Conservation (phyloP, 208 protist species). For the Crithidia mellificae region DNA sequence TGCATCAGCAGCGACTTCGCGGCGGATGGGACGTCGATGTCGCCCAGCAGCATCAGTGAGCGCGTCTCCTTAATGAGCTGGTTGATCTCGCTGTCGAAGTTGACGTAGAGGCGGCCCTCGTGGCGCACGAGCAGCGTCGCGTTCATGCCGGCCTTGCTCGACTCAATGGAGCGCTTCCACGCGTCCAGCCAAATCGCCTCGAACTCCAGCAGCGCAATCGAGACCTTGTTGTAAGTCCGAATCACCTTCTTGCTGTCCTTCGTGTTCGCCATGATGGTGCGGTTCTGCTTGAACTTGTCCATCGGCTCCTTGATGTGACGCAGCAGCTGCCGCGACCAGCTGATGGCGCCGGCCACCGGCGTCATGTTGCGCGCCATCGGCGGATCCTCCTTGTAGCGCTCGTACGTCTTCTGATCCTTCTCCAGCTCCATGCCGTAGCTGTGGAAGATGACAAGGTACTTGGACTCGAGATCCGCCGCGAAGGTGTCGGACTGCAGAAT, state of each 20-base stretch:
- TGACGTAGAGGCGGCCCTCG: constrained; percentile 95
- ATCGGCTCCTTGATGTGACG: constrained; percentile 96
- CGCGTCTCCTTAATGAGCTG: constrained; percentile 97
- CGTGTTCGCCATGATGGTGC: constrained; percentile 93
- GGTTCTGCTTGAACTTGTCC: constrained; percentile 95
- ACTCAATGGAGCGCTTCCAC: constrained; percentile 94
- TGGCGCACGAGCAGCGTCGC: constrained; percentile 95
- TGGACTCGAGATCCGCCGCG: constrained; percentile 91
- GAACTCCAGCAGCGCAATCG: constrained; percentile 95
- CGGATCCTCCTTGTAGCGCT: constrained; percentile 94
- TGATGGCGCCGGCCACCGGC: constrained; percentile 95
- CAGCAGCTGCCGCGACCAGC: constrained; percentile 95
- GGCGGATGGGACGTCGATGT: constrained; percentile 89
- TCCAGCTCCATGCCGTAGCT: constrained; percentile 96
- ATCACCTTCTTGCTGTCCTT: constrained; percentile 97
- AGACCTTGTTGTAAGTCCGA: constrained; percentile 96
- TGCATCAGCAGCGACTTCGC: constrained; percentile 93
- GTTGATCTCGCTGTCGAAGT: constrained; percentile 97
- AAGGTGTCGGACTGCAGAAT: constrained; percentile 94
- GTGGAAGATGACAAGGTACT: constrained; percentile 96
- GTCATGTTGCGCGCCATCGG: constrained; percentile 95
- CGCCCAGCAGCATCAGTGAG: constrained; percentile 92
- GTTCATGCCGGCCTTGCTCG: constrained; percentile 93
- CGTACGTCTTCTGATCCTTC: constrained; percentile 96
- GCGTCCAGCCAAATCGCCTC: constrained; percentile 95